Evolutionary conservation across 768 basidiomycete genomes (phyloP).

Genomic region (Collybia sordida): DNA sequence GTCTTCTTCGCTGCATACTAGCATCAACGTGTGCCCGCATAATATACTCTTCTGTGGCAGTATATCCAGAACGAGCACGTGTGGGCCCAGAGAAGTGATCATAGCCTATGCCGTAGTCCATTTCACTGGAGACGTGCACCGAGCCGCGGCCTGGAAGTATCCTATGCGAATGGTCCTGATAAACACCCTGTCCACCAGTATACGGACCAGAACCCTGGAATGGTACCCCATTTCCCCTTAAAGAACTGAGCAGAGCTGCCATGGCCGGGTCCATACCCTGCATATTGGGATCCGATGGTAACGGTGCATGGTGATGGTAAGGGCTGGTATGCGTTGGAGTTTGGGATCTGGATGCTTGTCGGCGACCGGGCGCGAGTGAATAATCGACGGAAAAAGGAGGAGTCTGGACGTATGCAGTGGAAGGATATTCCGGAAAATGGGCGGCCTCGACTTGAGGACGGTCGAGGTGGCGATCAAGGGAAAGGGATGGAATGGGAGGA

Average conservation of each 20-base stretch:
- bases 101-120: background rate
- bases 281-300: constrained; percentile 8
- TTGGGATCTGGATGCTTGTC: constrained; percentile 2
- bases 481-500: constrained; percentile 5
- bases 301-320: constrained; percentile 16
- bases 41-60: constrained; percentile 66
- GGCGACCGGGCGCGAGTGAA: constrained; percentile 29
- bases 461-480: background rate
- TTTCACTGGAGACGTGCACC: background rate
- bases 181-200: background rate
- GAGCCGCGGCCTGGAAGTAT: background rate
- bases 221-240: constrained; percentile 15
- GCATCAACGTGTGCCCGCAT: constrained; percentile 52
- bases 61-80: constrained; percentile 56
- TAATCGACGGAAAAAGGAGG: constrained; percentile 39
- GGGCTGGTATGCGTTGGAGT: constrained; percentile 3
- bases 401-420: constrained; percentile 20
- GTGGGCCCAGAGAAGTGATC: background rate
- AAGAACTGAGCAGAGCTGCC: constrained; percentile 34
- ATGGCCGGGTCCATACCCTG: constrained; percentile 35
- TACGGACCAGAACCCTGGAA: constrained; percentile 5
- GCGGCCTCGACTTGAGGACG: constrained; percentile 1
- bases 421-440: constrained; percentile 19
- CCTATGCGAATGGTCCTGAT: background rate
- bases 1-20: constrained; percentile 14